phyloP scores from a whole-genome alignment of 306 rosid genomes.

The Vigna nakashimae region DNA sequence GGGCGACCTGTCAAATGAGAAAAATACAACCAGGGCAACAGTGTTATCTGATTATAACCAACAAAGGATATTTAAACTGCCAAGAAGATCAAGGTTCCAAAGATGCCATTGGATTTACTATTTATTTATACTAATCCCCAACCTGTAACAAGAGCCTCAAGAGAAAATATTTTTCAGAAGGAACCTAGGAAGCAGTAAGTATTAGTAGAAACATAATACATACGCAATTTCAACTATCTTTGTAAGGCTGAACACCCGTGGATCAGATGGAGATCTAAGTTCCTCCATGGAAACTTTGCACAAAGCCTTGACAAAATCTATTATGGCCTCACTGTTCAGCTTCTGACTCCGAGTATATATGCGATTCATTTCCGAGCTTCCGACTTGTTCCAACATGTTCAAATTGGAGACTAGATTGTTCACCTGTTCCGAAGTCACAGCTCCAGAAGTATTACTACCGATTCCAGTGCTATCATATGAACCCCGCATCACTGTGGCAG shows the following conservation, averaged over 20 bases:
- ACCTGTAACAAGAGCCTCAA: neutral
- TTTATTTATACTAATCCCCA: slow-evolving; percentile 23
- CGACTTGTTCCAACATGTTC: slow-evolving; percentile 98
- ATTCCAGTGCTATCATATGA: slow-evolving; percentile 99
- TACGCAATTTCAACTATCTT: slow-evolving; percentile 99
- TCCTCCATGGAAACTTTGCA: slow-evolving; percentile 99
- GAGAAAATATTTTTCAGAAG: slow-evolving; percentile 16
- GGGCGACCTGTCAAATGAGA: slow-evolving; percentile 33
- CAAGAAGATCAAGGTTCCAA: slow-evolving; percentile 13
- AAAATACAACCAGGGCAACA: neutral
- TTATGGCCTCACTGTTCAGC: slow-evolving; percentile 95
- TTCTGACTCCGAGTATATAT: slow-evolving; percentile 96
- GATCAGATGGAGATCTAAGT: slow-evolving; percentile 94
- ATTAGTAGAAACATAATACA: slow-evolving; percentile 46
- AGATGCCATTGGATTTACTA: slow-evolving; percentile 24
- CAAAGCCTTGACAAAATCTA: slow-evolving; percentile 96
- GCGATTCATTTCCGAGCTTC: slow-evolving; percentile 97
- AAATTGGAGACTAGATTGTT: slow-evolving; percentile 93
- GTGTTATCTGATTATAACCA: slow-evolving; percentile 1
- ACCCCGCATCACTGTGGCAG: slow-evolving; percentile 91
- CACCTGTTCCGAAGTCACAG: slow-evolving; percentile 92
- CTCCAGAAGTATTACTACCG: slow-evolving; percentile 81
- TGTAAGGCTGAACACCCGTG: slow-evolving; percentile 98
- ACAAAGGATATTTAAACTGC: slow-evolving; percentile 11
- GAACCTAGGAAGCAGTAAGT: slow-evolving; percentile 23